These are phyloP conservation scores for Leccinum incarnatum DNA, from an alignment of 768 basidiomycete species.

Conservation along the genomic window DNA sequence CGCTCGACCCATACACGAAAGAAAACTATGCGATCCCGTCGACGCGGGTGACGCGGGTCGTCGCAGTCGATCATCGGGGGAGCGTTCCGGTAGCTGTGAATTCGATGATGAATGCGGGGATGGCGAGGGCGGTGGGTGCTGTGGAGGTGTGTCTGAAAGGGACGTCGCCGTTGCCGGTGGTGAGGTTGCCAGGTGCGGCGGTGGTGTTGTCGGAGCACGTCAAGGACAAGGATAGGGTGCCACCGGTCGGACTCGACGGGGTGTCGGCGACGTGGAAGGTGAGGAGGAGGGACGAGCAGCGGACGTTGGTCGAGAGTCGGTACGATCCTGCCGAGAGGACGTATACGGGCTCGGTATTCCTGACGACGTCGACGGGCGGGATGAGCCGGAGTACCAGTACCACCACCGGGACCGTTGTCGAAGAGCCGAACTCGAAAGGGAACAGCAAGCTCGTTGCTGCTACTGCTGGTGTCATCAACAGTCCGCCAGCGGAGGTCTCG, in stretches of 20 bases:
- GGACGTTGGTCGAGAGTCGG: slow-evolving; percentile 53
- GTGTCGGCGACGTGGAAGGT: slow-evolving; percentile 54
- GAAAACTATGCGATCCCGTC: slow-evolving; percentile 95
- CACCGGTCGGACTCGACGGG: slow-evolving; percentile 23
- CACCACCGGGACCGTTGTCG: slow-evolving; percentile 14
- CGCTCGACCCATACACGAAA: slow-evolving; percentile 90
- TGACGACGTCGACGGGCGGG: slow-evolving; percentile 31
- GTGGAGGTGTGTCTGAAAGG: slow-evolving; percentile 75
- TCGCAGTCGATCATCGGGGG: slow-evolving; percentile 85
- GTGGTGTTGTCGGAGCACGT: slow-evolving; percentile 52
- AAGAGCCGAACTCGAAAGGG: slow-evolving; percentile 41
- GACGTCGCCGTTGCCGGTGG: slow-evolving; percentile 61
- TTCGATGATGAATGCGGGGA: slow-evolving; percentile 74
- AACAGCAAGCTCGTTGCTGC: slow-evolving; percentile 27
- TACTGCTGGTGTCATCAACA: not conserved
- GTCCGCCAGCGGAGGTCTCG: slow-evolving; percentile 6
- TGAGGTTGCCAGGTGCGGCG: slow-evolving; percentile 65
- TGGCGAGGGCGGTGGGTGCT: slow-evolving; percentile 68
- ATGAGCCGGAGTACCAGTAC: slow-evolving; percentile 10
- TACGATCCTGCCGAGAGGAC: slow-evolving; percentile 50
- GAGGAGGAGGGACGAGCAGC: slow-evolving; percentile 54
- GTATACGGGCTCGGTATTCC: slow-evolving; percentile 51
- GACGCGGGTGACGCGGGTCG: slow-evolving; percentile 79
- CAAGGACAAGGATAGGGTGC: slow-evolving; percentile 21
- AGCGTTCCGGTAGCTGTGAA: slow-evolving; percentile 83